A percentile compares a stretch with the other conserved stretches of the same genome.
These are phyloP conservation scores for Salix arbutifolia DNA, from an alignment of 345 rosid genomes.

Conservation along the genomic window DNA sequence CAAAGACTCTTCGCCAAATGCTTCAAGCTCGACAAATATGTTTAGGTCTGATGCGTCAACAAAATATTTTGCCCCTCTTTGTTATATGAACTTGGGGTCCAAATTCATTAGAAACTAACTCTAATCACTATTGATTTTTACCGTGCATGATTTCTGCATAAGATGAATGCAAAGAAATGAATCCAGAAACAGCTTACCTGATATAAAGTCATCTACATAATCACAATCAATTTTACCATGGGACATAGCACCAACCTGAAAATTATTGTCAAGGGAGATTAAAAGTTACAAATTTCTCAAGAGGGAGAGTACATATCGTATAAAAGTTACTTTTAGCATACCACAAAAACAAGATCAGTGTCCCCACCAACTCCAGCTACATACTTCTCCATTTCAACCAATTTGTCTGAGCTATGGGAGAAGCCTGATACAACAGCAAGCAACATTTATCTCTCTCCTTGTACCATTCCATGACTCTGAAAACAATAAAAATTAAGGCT, in stretches of 20 bases:
- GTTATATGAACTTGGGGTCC: not conserved
- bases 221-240: conserved; percentile 50
- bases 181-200: conserved; percentile 8
- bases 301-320: not conserved
- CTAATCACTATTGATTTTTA: not conserved
- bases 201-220: conserved; percentile 25
- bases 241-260: conserved; percentile 87
- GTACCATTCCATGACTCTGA: not conserved
- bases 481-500: not conserved
- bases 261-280: not conserved
- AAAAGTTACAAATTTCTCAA: not conserved
- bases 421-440: conserved; percentile 50
- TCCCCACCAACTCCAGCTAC: conserved; percentile 49
- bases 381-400: conserved; percentile 59
- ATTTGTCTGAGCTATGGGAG: conserved; percentile 72
- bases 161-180: not conserved
- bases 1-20: not conserved
- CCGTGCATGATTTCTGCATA: not conserved
- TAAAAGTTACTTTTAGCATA: conserved; percentile 28
- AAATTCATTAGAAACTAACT: not conserved
- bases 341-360: conserved; percentile 78
- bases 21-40: not conserved
- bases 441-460: not conserved
- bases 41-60: not conserved
- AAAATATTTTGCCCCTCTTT: not conserved